Conservation (phyloP, 2,329 filamentous ascomycete species). For the Pseudocercospora eumusae region DNA sequence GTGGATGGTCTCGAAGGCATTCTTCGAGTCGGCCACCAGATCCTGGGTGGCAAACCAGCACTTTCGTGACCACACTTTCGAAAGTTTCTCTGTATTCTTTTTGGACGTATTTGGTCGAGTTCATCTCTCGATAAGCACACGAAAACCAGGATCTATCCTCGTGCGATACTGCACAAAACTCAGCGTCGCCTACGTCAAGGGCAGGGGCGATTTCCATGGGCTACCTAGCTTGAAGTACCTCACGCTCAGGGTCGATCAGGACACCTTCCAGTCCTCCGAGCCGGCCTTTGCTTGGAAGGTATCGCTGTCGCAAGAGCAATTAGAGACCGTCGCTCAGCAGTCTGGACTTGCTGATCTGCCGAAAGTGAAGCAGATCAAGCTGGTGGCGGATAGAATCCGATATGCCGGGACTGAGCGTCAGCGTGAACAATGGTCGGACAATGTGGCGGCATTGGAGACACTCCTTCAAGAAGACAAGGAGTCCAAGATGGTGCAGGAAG, state of each 20-base stretch:
- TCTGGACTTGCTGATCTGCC: neutral
- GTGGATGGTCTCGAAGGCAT: constrained; percentile 13
- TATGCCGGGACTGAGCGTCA: neutral
- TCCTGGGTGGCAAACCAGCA: neutral
- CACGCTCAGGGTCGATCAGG: neutral
- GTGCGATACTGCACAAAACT: neutral
- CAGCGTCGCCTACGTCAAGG: neutral
- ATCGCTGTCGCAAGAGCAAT: neutral
- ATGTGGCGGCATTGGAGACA: neutral
- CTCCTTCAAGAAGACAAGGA: neutral
- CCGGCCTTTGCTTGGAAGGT: neutral
- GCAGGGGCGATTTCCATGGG: neutral
- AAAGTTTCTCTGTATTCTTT: too few species aligned
- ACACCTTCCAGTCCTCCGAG: neutral
- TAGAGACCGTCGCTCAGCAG: neutral
- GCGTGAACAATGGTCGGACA: neutral
- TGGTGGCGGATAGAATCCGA: neutral
- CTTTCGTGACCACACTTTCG: neutral
- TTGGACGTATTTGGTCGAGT: neutral
- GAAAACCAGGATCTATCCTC: neutral
- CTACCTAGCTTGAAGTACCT: constrained; percentile 2
- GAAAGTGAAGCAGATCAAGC: neutral
- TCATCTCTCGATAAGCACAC: neutral
- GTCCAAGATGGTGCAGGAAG: neutral
- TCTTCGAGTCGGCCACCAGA: constrained; percentile 2